Evolutionary conservation across 805 yeast genomes (phyloP).

Genomic region (Pichia nakasei): DNA sequence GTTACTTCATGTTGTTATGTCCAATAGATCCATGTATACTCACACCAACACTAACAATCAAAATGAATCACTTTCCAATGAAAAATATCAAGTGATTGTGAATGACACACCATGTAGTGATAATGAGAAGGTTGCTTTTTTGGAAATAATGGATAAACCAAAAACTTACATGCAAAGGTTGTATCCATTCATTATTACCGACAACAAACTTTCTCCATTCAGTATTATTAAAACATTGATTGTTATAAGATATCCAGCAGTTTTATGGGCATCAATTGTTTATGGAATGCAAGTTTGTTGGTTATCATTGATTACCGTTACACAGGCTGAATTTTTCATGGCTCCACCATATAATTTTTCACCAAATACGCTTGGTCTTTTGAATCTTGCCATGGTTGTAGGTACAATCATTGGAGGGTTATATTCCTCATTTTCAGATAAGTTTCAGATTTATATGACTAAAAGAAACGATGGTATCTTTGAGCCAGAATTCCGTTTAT

Average conservation of each 20-base stretch:
- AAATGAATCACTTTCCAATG: not conserved
- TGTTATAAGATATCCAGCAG: conserved; percentile 2
- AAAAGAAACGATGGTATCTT: conserved; percentile 4
- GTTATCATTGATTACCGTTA: conserved; percentile 1
- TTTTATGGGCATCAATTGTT: not conserved
- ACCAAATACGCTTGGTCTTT: not conserved
- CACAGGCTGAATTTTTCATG: not conserved
- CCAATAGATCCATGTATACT: not conserved
- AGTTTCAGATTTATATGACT: not conserved
- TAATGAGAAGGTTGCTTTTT: no score
- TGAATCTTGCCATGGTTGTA: conserved; percentile 1
- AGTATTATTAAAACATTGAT: not conserved
- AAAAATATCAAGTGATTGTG: not conserved
- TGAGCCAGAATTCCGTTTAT: conserved; percentile 3
- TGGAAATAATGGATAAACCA: no score
- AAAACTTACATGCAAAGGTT: not conserved
- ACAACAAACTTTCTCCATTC: not conserved
- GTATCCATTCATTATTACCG: not conserved
- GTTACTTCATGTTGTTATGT: not conserved
- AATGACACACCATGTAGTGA: not conserved
- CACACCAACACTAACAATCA: no score
- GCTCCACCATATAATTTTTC: conserved; percentile 2
- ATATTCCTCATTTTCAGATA: not conserved
- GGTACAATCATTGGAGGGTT: not conserved
- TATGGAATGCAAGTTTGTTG: conserved; percentile 4